Conservation (phyloP, 1,284 basidiomycete genomes). For the Ustilago cynodontis region DNA sequence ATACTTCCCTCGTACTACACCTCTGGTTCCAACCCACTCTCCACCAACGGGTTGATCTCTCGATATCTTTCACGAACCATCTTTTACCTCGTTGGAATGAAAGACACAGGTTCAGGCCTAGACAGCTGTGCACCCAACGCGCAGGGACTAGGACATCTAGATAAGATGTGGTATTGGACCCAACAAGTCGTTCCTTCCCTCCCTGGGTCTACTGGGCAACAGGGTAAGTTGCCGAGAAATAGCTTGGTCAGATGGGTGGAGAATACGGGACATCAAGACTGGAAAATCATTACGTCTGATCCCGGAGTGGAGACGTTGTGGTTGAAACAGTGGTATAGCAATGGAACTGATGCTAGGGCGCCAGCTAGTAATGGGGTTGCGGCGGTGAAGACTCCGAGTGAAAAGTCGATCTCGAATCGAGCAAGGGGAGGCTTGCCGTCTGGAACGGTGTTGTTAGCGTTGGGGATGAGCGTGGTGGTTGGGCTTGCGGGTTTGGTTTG, state of each 20-base stretch:
- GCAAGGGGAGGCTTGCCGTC: neutral
- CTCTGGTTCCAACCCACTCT: neutral
- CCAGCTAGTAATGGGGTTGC: constrained; percentile 28
- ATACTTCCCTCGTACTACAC: constrained; percentile 54
- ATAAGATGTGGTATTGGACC: constrained; percentile 63
- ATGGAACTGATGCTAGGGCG: constrained; percentile 31
- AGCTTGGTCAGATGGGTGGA: constrained; percentile 39
- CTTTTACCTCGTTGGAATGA: constrained; percentile 59
- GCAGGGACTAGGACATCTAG: constrained; percentile 58
- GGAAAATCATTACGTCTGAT: constrained; percentile 53
- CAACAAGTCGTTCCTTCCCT: constrained; percentile 50
- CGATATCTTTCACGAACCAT: constrained; percentile 48
- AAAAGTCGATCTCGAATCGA: neutral
- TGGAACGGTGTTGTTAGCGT: neutral
- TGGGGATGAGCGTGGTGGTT: neutral
- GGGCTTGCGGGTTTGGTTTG: neutral
- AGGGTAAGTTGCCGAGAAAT: constrained; percentile 46
- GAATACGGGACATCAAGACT: constrained; percentile 54
- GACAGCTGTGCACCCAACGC: constrained; percentile 50
- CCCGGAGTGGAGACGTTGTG: constrained; percentile 57
- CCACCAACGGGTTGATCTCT: constrained; percentile 21
- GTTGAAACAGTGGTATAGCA: constrained; percentile 53
- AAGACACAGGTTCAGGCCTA: constrained; percentile 45
- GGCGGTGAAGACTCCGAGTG: constrained; percentile 16
- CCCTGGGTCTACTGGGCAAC: constrained; percentile 32